Conservation (phyloP, 1,284 basidiomycete genomes). For the Coniferiporia sulphurascens region DNA sequence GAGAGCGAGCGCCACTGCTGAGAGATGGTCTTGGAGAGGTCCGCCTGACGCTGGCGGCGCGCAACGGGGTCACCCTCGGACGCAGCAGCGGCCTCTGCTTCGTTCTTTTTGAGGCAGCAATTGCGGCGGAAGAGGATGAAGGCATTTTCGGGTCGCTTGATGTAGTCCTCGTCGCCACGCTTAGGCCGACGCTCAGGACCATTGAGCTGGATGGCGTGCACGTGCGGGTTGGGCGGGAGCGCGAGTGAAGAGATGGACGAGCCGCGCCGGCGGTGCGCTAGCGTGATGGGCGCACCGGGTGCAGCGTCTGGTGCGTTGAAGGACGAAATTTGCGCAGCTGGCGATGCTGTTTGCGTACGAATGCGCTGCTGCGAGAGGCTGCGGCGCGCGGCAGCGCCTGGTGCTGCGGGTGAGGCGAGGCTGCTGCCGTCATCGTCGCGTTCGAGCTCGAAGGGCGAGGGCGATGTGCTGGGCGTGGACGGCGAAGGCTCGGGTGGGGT, state of each 20-base stretch:
- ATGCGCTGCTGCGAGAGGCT: neutral
- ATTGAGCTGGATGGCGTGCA: slow-evolving; percentile 37
- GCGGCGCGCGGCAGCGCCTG: slow-evolving; percentile 31
- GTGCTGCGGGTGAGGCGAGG: slow-evolving; percentile 32
- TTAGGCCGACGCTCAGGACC: slow-evolving; percentile 57
- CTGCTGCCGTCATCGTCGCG: no score
- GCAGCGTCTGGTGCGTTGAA: slow-evolving; percentile 10
- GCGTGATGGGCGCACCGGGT: slow-evolving; percentile 7
- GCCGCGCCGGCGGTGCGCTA: slow-evolving; percentile 12
- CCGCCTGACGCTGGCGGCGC: slow-evolving; percentile 44
- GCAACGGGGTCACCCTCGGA: slow-evolving; percentile 34
- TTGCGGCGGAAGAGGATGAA: slow-evolving; percentile 76
- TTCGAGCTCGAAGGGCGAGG: slow-evolving; percentile 30
- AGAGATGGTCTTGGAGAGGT: slow-evolving; percentile 72
- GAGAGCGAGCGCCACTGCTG: slow-evolving; percentile 67
- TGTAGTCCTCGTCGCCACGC: slow-evolving; percentile 74
- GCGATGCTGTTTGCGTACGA: neutral
- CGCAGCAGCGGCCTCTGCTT: slow-evolving; percentile 33
- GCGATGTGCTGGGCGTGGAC: slow-evolving; percentile 57
- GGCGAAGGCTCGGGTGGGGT: slow-evolving; percentile 41
- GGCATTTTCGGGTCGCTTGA: slow-evolving; percentile 76
- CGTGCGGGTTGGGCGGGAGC: slow-evolving; percentile 34
- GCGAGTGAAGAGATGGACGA: slow-evolving; percentile 13
- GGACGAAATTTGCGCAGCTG: slow-evolving; percentile 10
- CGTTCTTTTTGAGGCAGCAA: slow-evolving; percentile 58